Percentiles rank a stretch among this genome's conserved stretches.
Evolutionary conservation across 257 asterid species (phyloP).

Genomic region (Thymus quinquecostatus): DNA sequence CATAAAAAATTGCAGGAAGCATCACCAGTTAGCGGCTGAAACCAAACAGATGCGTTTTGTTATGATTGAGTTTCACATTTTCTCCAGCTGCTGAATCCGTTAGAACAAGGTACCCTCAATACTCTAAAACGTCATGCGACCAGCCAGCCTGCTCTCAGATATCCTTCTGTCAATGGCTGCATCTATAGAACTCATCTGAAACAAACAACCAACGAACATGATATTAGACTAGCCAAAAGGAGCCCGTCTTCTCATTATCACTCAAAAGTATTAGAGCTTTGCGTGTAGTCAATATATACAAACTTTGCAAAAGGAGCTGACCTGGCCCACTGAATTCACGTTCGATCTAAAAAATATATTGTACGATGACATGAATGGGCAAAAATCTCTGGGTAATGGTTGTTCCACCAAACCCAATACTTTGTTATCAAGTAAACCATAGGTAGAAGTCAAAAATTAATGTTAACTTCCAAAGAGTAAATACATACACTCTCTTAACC

Average conservation of each 20-base stretch:
- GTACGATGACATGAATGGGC: slow-evolving; percentile 55
- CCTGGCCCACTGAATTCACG: slow-evolving; percentile 92
- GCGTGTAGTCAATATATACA: slow-evolving; percentile 45
- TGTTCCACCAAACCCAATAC: slow-evolving; percentile 60
- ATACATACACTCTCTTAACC: slow-evolving; percentile 57
- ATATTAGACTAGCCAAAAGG: background rate
- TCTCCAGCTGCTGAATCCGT: no score
- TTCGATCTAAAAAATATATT: slow-evolving; percentile 59
- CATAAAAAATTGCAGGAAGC: no score
- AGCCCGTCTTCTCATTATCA: slow-evolving; percentile 36
- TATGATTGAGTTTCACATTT: no score
- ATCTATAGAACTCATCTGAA: no score
- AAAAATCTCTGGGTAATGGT: slow-evolving; percentile 53
- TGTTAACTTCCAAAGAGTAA: slow-evolving; percentile 45
- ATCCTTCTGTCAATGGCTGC: no score
- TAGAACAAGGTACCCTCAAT: no score
- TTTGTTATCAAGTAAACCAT: slow-evolving; percentile 46
- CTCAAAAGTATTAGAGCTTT: slow-evolving; percentile 36
- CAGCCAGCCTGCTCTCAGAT: no score
- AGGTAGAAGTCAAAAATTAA: slow-evolving; percentile 33
- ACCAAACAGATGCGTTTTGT: no score
- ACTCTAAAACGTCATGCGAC: no score
- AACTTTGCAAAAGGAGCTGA: slow-evolving; percentile 75
- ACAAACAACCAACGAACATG: no score
- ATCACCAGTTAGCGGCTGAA: no score